Base-by-base conservation (phyloP, 176 grass and related monocot genomes). In the Carex pumila region DNA sequence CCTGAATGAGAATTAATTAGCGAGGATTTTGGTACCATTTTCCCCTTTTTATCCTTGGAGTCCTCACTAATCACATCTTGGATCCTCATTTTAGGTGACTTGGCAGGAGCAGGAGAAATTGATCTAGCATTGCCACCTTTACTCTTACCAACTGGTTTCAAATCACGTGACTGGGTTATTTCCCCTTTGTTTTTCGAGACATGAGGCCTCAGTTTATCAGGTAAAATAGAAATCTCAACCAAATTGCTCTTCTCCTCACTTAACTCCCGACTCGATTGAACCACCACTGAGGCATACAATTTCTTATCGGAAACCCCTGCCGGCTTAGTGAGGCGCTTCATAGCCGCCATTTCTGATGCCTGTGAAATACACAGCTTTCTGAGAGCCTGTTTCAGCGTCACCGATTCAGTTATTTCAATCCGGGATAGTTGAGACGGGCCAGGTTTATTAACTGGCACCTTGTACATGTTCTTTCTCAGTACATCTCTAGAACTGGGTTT, bases 341-440 rank as follows among this genome's bases (percentile, higher is more conserved):
- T 82, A 70, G 97, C 90, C 0, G 97, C 97, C 97, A 99, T 99
- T 90, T 99, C 97, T 1, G 97, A 99, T 0, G 97, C 97, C 83
- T 99, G 97, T 36, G 97, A 89, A 81, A 99, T 96, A 89, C 97
- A 99, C 87, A 96, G 87, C 71, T 92, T 96, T 88, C 97, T 88
- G 7, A 99, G 87, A 1, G 97, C 93, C 79, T 96, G 97, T 69
- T 99, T 99, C 61, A 99, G 41, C 85, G 91, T 94, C 14, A 94
- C 93, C 0, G 97, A 94, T 86, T 99, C 97, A 11, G 91, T 87
- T 43, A 99, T 99, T 80, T 94, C 97, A 0, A 88, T 92, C 82
- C 85, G 89, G 13, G 93, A 99, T 52, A 91, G 15, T 0, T 84
- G 89, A 71, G 93, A 91, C 68, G 84, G 86, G 12, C 93, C 92